phyloP scores from a whole-genome alignment of 2,329 filamentous ascomycete genomes.

The Trichoderma atroviride region DNA sequence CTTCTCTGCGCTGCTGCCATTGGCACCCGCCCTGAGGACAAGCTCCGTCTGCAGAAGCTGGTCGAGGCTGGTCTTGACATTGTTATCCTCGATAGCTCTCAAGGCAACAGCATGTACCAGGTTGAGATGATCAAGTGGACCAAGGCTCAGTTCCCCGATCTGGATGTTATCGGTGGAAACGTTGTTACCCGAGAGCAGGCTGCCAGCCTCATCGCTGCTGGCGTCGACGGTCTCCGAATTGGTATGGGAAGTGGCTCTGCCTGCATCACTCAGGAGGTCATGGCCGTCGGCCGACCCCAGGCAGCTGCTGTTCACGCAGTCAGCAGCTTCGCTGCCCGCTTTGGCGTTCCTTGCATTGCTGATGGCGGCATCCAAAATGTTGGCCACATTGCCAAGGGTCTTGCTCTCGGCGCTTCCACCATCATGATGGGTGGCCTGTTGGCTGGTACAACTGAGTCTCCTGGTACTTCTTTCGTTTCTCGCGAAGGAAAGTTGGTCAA shows the following conservation, averaged over 20 bases:
- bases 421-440: constrained; percentile 99
- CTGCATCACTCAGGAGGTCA: constrained; percentile 99
- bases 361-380: constrained; percentile 98
- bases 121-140: constrained; percentile 97
- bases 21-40: constrained; percentile 92
- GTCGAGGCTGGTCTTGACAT: constrained; percentile 95
- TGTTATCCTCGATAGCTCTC: constrained; percentile 91
- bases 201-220: constrained; percentile 85
- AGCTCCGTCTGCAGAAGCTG: constrained; percentile 79
- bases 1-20: constrained; percentile 93
- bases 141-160: constrained; percentile 79
- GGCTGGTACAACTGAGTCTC: constrained; percentile 95
- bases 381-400: constrained; percentile 97
- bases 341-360: constrained; percentile 96
- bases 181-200: constrained; percentile 98
- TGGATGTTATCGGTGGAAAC: constrained; percentile 98
- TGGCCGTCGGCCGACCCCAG: constrained; percentile 97
- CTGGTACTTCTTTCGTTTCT: constrained; percentile 94
- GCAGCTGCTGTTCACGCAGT: constrained; percentile 92
- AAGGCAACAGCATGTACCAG: constrained; percentile 98
- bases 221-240: constrained; percentile 94
- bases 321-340: constrained; percentile 83
- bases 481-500: constrained; percentile 98
- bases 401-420: constrained; percentile 89
- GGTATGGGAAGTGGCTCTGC: constrained; percentile 98